These are phyloP conservation scores for Talaromyces stipitatus DNA, from an alignment of 495 filamentous ascomycete genomes.

Conservation along the genomic window DNA sequence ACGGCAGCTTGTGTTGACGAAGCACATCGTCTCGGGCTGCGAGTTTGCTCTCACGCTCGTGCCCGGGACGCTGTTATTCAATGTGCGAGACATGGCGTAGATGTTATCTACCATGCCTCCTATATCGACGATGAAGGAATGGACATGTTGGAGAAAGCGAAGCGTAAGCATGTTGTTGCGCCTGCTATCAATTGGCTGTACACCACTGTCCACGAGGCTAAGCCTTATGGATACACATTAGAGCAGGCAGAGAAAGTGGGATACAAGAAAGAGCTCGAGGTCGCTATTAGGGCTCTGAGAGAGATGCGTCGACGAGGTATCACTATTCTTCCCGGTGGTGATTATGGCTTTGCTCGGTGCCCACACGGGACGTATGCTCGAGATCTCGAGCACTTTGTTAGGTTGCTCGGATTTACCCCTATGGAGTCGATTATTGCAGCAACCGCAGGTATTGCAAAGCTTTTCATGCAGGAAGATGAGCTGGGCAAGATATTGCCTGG, in stretches of 20 bases:
- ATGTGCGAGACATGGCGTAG: constrained; percentile 38
- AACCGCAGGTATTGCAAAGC: constrained; percentile 37
- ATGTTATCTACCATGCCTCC: constrained; percentile 46
- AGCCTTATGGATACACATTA: constrained; percentile 35
- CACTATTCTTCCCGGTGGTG: constrained; percentile 37
- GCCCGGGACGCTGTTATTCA: constrained; percentile 40
- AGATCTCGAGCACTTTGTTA: constrained; percentile 43
- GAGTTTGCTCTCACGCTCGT: constrained; percentile 44
- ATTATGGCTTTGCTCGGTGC: constrained; percentile 48
- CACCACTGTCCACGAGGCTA: constrained; percentile 34
- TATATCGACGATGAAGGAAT: constrained; percentile 42
- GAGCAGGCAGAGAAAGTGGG: constrained; percentile 38
- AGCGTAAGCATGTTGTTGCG: constrained; percentile 35
- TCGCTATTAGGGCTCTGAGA: constrained; percentile 28
- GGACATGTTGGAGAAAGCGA: constrained; percentile 40
- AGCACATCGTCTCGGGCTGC: constrained; percentile 32
- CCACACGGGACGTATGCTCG: constrained; percentile 44
- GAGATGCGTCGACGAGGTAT: constrained; percentile 45
- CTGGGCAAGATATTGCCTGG: constrained; percentile 41
- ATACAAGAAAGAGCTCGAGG: constrained; percentile 36
- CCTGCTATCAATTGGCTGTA: constrained; percentile 41
- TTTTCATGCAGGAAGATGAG: constrained; percentile 43
- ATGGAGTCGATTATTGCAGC: constrained; percentile 41
- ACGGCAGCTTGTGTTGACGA: constrained; percentile 45
- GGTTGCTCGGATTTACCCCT: constrained; percentile 43